Percentiles rank a stretch among this genome's conserved stretches.
Evolutionary conservation across 2,329 filamentous ascomycete genomes (phyloP).

Genomic region (Didymella keratinophila): DNA sequence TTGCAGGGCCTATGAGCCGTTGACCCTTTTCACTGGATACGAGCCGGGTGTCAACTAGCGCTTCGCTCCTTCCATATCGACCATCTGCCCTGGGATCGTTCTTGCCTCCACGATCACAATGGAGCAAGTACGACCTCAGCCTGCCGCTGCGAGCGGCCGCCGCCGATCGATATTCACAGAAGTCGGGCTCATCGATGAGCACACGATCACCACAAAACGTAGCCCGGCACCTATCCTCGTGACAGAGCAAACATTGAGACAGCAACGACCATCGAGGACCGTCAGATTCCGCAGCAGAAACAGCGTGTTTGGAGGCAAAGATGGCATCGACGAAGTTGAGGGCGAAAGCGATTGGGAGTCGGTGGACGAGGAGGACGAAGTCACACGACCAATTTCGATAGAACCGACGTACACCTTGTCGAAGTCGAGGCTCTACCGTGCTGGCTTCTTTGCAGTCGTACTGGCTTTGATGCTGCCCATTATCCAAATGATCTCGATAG

Average conservation of each 20-base stretch:
- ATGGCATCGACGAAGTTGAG: slow-evolving; percentile 26
- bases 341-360: slow-evolving; percentile 41
- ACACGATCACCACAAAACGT: slow-evolving; percentile 38
- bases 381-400: slow-evolving; percentile 9
- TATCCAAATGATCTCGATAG: slow-evolving; percentile 39
- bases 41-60: background rate
- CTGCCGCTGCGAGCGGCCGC: slow-evolving; percentile 31
- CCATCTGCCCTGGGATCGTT: slow-evolving; percentile 1
- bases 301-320: slow-evolving; percentile 34
- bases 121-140: slow-evolving; percentile 40
- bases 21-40: slow-evolving; percentile 12
- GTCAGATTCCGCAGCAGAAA: slow-evolving; percentile 46
- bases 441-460: slow-evolving; percentile 40
- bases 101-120: slow-evolving; percentile 26
- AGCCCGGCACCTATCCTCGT: slow-evolving; percentile 40
- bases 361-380: slow-evolving; percentile 35
- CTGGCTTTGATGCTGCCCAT: slow-evolving; percentile 47
- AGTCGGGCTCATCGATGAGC: slow-evolving; percentile 49
- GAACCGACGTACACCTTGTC: slow-evolving; percentile 17
- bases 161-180: slow-evolving; percentile 49
- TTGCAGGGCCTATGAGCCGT: slow-evolving; percentile 7
- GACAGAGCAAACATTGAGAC: slow-evolving; percentile 26
- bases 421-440: slow-evolving; percentile 37
- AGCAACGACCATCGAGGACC: slow-evolving; percentile 37
- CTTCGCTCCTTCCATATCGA: slow-evolving; percentile 3